Conservation (phyloP, 2,329 filamentous ascomycete genomes). For the Alternaria brassicicola region DNA sequence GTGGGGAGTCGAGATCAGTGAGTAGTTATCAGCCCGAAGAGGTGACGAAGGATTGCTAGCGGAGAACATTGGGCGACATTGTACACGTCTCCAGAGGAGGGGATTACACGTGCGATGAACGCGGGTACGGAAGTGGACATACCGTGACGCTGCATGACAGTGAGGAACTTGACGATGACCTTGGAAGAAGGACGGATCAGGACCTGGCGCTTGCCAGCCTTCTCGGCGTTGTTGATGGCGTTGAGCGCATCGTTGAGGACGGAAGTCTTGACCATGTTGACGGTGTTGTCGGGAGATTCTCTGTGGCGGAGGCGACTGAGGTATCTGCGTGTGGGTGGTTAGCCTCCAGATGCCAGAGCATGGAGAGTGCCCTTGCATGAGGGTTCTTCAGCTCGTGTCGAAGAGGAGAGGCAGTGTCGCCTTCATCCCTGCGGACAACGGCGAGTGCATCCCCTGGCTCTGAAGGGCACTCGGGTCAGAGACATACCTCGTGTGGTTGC, state of each 20-base stretch:
- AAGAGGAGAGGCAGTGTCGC: conserved; percentile 56
- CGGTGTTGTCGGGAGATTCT: conserved; percentile 77
- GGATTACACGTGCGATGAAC: neutral
- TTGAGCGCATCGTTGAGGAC: conserved; percentile 99
- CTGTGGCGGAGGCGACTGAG: conserved; percentile 69
- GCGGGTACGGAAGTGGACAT: conserved; percentile 57
- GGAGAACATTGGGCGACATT: neutral
- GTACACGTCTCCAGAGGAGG: neutral
- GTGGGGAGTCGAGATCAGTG: conserved; percentile 83
- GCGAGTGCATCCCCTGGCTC: conserved; percentile 57
- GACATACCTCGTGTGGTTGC: conserved; percentile 48
- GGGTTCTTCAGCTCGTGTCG: conserved; percentile 72
- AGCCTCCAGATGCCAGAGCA: conserved; percentile 70
- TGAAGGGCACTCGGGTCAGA: conserved; percentile 55
- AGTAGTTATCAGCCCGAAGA: conserved; percentile 99
- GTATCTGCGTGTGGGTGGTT: conserved; percentile 62
- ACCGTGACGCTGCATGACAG: conserved; percentile 99
- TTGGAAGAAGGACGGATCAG: conserved; percentile 97
- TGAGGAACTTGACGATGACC: conserved; percentile 99
- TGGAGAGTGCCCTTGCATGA: conserved; percentile 69
- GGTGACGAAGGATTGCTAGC: conserved; percentile 18
- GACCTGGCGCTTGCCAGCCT: conserved; percentile 99
- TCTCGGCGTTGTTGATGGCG: conserved; percentile 99
- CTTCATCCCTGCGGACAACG: conserved; percentile 30
- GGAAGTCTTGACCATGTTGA: conserved; percentile 98